Percentiles rank a stretch among this genome's conserved stretches.
These are phyloP conservation scores for Camelina sativa DNA, from an alignment of 345 rosid genomes.

Conservation along the genomic window DNA sequence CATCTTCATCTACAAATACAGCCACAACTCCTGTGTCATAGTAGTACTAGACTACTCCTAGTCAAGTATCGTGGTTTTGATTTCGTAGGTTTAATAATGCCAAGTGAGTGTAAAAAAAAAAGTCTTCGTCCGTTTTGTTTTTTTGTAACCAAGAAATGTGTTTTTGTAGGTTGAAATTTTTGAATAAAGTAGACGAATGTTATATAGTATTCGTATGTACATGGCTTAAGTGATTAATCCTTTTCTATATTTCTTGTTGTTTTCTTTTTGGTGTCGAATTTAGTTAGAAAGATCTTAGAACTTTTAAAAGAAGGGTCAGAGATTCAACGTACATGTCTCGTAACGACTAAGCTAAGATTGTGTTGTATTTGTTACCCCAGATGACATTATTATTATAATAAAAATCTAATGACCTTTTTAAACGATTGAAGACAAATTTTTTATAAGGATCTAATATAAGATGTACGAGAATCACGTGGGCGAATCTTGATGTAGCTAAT, in stretches of 20 bases:
- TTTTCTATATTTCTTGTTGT: not conserved
- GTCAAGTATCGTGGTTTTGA: not conserved
- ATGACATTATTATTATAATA: not conserved
- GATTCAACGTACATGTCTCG: not conserved
- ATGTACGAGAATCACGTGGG: no score
- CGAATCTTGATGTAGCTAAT: no score
- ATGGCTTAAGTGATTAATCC: not conserved
- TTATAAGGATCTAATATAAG: no score
- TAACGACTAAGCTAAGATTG: no score
- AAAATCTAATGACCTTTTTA: no score
- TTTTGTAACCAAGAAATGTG: constrained; percentile 20
- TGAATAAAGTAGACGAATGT: constrained; percentile 15
- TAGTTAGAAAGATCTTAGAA: not conserved
- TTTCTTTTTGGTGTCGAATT: no score
- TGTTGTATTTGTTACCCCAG: not conserved
- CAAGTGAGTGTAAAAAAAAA: constrained; percentile 31
- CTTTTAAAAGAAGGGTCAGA: no score
- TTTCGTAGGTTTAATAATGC: constrained; percentile 22
- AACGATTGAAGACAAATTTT: no score
- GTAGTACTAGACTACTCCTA: not conserved
- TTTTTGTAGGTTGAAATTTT: constrained; percentile 15
- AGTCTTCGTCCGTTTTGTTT: not conserved
- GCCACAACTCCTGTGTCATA: constrained; percentile 52
- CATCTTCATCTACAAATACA: constrained; percentile 75
- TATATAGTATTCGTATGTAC: constrained; percentile 4